Evolutionary conservation across 2,329 filamentous ascomycete species (phyloP).

Genomic region (Scytalidium sp.): DNA sequence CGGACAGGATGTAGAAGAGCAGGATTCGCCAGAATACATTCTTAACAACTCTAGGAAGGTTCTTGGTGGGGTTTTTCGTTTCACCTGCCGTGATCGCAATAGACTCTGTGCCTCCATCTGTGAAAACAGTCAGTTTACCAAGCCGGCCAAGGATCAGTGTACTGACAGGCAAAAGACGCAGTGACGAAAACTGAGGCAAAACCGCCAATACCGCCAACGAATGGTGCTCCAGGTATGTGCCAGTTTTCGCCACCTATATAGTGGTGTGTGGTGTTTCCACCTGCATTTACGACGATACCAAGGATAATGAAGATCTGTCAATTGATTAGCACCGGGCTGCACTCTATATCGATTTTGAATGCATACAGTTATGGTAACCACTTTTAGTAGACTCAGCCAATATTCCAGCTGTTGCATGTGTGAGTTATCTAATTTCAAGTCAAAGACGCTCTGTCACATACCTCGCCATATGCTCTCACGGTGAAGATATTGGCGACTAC

Average conservation of each 20-base stretch:
- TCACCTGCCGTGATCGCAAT: constrained; percentile 66
- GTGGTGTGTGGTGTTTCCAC: constrained; percentile 48
- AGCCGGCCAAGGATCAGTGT: constrained; percentile 6
- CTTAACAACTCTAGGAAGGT: constrained; percentile 59
- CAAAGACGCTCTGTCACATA: constrained; percentile 14
- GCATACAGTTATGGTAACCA: constrained; percentile 45
- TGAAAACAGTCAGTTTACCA: constrained; percentile 9
- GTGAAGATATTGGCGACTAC: constrained; percentile 50
- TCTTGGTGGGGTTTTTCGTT: constrained; percentile 59
- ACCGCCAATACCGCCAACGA: constrained; percentile 62
- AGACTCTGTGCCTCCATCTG: constrained; percentile 57
- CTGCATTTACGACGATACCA: constrained; percentile 57
- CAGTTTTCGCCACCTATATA: constrained; percentile 60
- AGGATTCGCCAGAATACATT: constrained; percentile 61
- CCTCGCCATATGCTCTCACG: constrained; percentile 52
- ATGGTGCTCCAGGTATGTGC: constrained; percentile 57
- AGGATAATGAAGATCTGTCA: constrained; percentile 58
- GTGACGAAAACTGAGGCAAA: constrained; percentile 64
- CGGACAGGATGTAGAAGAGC: constrained; percentile 45
- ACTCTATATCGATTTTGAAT: background rate
- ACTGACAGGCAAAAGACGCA: constrained; percentile 56
- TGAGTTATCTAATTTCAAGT: background rate
- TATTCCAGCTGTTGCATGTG: constrained; percentile 41
- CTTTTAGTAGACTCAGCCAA: constrained; percentile 54
- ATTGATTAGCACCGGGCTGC: background rate